phyloP scores from a whole-genome alignment of 75 land plant species.

The Sequoia sempervirens region DNA sequence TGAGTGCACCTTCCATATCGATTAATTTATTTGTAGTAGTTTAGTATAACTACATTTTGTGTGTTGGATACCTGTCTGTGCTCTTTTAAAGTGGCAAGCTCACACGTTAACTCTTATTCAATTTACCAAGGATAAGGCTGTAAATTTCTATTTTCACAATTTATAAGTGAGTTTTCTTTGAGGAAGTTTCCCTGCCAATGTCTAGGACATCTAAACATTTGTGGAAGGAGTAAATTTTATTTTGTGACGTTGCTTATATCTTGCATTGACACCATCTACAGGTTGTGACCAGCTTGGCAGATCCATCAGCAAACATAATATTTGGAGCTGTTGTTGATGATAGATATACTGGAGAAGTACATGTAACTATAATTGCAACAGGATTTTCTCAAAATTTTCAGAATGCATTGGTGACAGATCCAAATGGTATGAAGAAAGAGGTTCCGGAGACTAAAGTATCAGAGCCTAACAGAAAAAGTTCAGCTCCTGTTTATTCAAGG shows the following conservation, averaged over 20 bases:
- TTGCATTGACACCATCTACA: slow-evolving; percentile 15
- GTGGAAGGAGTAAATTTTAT: not conserved
- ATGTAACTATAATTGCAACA: slow-evolving; percentile 93
- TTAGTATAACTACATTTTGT: not conserved
- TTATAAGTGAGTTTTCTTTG: not conserved
- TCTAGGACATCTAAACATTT: not conserved
- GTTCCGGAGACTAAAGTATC: slow-evolving; percentile 29
- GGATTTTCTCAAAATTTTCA: slow-evolving; percentile 93
- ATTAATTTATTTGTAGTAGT: not conserved
- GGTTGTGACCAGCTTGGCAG: slow-evolving; percentile 96
- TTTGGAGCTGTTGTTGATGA: slow-evolving; percentile 98
- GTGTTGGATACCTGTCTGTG: not conserved
- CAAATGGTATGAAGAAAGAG: slow-evolving; percentile 50
- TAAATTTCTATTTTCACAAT: not conserved
- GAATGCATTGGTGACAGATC: slow-evolving; percentile 64
- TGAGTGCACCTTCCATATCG: not conserved
- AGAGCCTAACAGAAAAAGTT: slow-evolving; percentile 21
- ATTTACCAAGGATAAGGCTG: not conserved
- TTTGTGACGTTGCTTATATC: slow-evolving; percentile 5
- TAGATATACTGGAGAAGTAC: slow-evolving; percentile 81
- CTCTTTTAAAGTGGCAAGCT: not conserved
- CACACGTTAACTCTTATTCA: not conserved
- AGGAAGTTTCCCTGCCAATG: not conserved
- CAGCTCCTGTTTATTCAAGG: slow-evolving; percentile 30
- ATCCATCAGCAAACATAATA: slow-evolving; percentile 93